Conservation (phyloP, 2,329 filamentous ascomycete species). For the Ustulina deusta region DNA sequence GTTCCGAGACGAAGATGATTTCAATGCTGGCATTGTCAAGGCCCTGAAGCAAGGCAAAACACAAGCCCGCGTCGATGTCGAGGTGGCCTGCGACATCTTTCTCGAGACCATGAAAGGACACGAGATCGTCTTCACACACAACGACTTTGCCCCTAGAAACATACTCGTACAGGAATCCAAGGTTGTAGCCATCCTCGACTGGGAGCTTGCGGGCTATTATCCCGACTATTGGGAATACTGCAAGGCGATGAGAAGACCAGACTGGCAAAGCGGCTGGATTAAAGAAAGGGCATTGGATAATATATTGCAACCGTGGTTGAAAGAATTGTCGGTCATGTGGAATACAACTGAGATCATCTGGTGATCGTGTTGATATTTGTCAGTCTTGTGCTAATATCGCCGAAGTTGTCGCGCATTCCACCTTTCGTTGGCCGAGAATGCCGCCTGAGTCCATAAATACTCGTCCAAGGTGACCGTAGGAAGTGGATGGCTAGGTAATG, state of each 20-base stretch:
- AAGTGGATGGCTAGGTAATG: too few relatives aligned
- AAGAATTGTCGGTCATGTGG: slow-evolving; percentile 34
- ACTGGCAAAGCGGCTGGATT: slow-evolving; percentile 34
- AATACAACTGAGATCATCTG: slow-evolving; percentile 31
- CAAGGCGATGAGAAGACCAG: slow-evolving; percentile 32
- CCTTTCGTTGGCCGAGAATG: slow-evolving; percentile 6
- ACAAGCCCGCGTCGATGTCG: slow-evolving; percentile 14
- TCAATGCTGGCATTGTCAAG: slow-evolving; percentile 30
- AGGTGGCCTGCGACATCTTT: slow-evolving; percentile 26
- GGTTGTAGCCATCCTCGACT: slow-evolving; percentile 38
- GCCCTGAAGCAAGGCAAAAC: slow-evolving; percentile 23
- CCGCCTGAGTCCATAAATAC: not conserved
- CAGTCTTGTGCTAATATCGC: slow-evolving; percentile 6
- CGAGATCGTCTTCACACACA: slow-evolving; percentile 36
- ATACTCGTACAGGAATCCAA: slow-evolving; percentile 36
- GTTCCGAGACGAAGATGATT: slow-evolving; percentile 26
- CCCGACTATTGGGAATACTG: slow-evolving; percentile 40
- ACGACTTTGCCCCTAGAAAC: slow-evolving; percentile 36
- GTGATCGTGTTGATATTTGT: slow-evolving; percentile 9
- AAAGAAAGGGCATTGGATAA: slow-evolving; percentile 30
- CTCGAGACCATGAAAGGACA: slow-evolving; percentile 31
- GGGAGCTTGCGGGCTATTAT: slow-evolving; percentile 38
- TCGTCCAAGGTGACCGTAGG: too few relatives aligned
- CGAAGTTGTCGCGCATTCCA: slow-evolving; percentile 4
- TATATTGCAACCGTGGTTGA: slow-evolving; percentile 25